Evolutionary conservation across 805 yeast species (phyloP).

Genomic region (Yamadazyma endophytica): DNA sequence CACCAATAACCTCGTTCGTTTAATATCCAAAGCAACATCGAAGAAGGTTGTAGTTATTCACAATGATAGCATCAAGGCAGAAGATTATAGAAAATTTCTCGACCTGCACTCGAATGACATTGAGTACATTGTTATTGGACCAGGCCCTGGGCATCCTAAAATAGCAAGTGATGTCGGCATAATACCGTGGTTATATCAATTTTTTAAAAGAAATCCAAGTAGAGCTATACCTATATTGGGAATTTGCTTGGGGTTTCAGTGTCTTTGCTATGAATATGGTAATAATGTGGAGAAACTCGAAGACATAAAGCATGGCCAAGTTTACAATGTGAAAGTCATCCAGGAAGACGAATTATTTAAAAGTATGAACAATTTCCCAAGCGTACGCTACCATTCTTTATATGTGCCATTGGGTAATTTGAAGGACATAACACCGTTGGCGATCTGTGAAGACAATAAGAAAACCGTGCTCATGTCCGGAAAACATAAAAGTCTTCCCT

Average conservation of each 20-base stretch:
- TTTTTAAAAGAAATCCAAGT: constrained; percentile 6
- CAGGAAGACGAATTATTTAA: constrained; percentile 21
- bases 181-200: constrained; percentile 51
- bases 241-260: constrained; percentile 90
- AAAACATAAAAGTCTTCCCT: constrained; percentile 55
- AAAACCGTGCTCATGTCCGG: constrained; percentile 72
- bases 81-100: constrained; percentile 32
- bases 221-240: constrained; percentile 68
- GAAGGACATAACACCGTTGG: constrained; percentile 52
- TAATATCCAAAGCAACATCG: constrained; percentile 52
- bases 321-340: constrained; percentile 49
- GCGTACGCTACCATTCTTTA: constrained; percentile 89
- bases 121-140: constrained; percentile 84
- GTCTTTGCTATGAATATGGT: constrained; percentile 64
- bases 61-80: constrained; percentile 49
- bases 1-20: constrained; percentile 70
- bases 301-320: constrained; percentile 81
- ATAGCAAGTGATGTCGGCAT: constrained; percentile 65
- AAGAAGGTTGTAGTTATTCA: constrained; percentile 54
- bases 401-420: constrained; percentile 39
- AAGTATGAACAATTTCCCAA: constrained; percentile 22
- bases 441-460: constrained; percentile 44
- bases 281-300: constrained; percentile 48
- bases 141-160: constrained; percentile 94
- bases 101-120: constrained; percentile 44